Evolutionary conservation across 2,329 filamentous ascomycete genomes (phyloP).

Genomic region (Ophiostoma quercus): DNA sequence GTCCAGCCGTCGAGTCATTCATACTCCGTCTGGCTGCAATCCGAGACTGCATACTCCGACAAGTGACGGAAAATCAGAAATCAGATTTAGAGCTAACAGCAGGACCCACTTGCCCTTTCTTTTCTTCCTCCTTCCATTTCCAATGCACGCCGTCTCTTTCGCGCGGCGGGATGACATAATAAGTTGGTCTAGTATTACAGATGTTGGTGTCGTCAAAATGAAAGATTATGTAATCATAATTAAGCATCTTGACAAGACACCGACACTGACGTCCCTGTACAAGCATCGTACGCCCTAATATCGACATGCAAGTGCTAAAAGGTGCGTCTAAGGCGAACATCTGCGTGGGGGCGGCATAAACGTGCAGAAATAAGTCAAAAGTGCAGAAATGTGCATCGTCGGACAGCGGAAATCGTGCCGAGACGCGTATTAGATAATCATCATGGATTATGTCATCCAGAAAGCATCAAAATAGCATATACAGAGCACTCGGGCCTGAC

Average conservation of each 20-base stretch:
- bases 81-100: neutral
- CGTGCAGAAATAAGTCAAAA: neutral
- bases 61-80: neutral
- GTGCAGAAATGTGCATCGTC: too few relatives aligned
- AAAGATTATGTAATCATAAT: neutral
- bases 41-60: neutral
- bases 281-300: neutral
- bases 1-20: neutral
- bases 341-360: neutral
- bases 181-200: neutral
- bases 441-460: neutral
- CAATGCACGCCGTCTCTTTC: neutral
- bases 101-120: constrained; percentile 4
- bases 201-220: neutral
- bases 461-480: neutral
- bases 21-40: neutral
- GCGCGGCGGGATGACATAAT: constrained; percentile 9
- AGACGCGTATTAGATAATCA: neutral
- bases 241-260: neutral
- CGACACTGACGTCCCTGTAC: neutral
- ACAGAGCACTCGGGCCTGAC: neutral
- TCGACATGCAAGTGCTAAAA: neutral
- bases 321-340: neutral
- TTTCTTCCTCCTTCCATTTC: neutral
- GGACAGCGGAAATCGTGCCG: neutral